Base-by-base conservation (phyloP, 345 rosid species). In the Nephelium lappaceum region DNA sequence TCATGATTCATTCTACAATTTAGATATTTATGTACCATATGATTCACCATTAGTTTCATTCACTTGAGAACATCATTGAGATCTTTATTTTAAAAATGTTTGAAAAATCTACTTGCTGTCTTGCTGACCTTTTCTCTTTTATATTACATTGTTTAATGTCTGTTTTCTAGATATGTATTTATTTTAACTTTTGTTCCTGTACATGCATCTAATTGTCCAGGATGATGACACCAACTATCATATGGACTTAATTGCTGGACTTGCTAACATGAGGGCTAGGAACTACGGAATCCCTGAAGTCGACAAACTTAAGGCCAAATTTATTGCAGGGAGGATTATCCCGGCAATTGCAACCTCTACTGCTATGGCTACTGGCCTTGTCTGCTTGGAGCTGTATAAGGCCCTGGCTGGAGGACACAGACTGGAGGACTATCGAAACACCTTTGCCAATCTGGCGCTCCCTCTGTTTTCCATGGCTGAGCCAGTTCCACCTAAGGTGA, bases 281-380 rank as follows among this genome's bases (percentile, higher is more conserved):
- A 92, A 90, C 85, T 92, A 88, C 74, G 77, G 86, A 75, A 90
- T 92, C 72, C 91, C 93, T 6, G 96, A 92, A 80, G 92, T 92
- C 0, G 93, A 92, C 84, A 90, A 90, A 84, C 90, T 90, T 67
- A 92, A 92, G 74, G 96, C 96, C 65, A 92, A 92, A 82, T 90
- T 92, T 66, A 92, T 92, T 45, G 96, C 92, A 4, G 96, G 96
- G 64, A 89, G 96, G 81, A 92, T 90, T 67, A 90, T 92, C 67
- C 96, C 96, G 47, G 96, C 93, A 65, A 90, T 92, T 72, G 96
- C 93, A 45, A 92, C 98, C 25, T 87, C 97, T 71, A 94, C 97
- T 12, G 97, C 97, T 21, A 89, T 94, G 97, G 98, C 98, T 11
- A 94, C 96, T 1, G 93, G 96, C 42, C 85, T 88, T 12, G 96